Base-by-base conservation (phyloP, 805 yeast genomes). In the Suhomyces emberorum region DNA sequence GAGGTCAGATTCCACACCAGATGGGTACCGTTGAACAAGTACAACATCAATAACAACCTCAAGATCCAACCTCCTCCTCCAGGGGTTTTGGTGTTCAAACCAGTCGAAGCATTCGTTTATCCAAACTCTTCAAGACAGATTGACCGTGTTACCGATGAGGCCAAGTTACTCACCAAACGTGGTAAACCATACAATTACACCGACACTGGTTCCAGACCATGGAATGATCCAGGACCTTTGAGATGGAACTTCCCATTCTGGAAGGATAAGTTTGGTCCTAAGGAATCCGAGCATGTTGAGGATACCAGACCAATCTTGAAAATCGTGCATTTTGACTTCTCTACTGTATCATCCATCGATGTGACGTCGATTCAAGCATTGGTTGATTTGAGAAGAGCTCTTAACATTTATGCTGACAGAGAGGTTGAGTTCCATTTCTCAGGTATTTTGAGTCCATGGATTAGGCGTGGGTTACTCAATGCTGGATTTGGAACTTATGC, bases 361-460 rank as follows among this genome's bases (percentile, higher is more conserved):
- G 72, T 86, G 7, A 85, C 96, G 0, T 82, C 89, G 11, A 66
- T 88, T 23, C 95, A 87, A 61, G 70, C 82, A 2, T 67, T 89
- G 38, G 77, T 81, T 33, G 97, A 89, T 56, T 67, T 86, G 49
- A 73, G 83, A 46, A 81, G 80, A 48, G 79, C 88, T 11, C 59
- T 88, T 32, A 79, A 80, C 59, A 72, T 67, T 38, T 86, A 84
- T 52, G 83, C 93, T 12, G 89, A 86, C 54, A 69, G 83, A 39
- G 88, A 83, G 47, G 89, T 88, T 40, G 96, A 89, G 61, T 81
- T 82, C 64, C 97, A 89, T 61, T 88, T 89, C 58, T 77, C 85
- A 8, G 95, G 96, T 17, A 77, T 89, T 21, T 63, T 84, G 30
- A 80, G 84, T 38, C 89, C 91, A 7, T 89, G 97, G 97, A 77